Evolutionary conservation across 2,329 filamentous ascomycete species (phyloP).

Genomic region (Alternaria arborescens): DNA sequence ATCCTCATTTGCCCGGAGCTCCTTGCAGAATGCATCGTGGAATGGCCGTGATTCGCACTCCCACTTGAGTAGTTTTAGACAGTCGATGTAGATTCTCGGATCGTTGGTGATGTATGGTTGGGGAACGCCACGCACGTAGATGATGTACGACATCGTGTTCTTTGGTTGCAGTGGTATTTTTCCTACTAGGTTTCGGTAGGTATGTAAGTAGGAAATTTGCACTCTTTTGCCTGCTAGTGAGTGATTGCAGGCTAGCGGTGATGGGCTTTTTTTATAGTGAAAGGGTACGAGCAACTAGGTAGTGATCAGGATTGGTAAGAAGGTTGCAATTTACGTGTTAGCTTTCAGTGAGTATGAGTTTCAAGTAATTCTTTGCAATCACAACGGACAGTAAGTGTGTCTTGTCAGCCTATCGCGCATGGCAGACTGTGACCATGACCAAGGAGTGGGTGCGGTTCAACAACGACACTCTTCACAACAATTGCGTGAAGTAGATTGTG

Average conservation of each 20-base stretch:
- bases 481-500: neutral
- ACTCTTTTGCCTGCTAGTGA: neutral
- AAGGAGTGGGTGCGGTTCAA: neutral
- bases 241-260: neutral
- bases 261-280: neutral
- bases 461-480: neutral
- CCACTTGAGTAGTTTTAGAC: conserved; percentile 23
- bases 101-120: conserved; percentile 32
- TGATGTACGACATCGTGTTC: conserved; percentile 33
- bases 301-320: neutral
- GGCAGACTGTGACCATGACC: neutral
- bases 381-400: neutral
- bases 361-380: neutral
- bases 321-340: neutral
- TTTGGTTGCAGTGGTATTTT: neutral
- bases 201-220: neutral
- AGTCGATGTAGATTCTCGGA: conserved; percentile 32
- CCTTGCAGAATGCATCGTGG: conserved; percentile 25
- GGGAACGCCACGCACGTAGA: conserved; percentile 22
- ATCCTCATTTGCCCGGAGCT: conserved; percentile 22
- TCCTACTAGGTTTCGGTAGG: neutral
- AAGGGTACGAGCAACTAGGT: neutral
- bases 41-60: conserved; percentile 28
- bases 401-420: neutral
- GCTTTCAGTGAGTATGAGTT: neutral